phyloP scores from a whole-genome alignment of 2,329 filamentous ascomycete species.

The Fusarium drepaniforme region DNA sequence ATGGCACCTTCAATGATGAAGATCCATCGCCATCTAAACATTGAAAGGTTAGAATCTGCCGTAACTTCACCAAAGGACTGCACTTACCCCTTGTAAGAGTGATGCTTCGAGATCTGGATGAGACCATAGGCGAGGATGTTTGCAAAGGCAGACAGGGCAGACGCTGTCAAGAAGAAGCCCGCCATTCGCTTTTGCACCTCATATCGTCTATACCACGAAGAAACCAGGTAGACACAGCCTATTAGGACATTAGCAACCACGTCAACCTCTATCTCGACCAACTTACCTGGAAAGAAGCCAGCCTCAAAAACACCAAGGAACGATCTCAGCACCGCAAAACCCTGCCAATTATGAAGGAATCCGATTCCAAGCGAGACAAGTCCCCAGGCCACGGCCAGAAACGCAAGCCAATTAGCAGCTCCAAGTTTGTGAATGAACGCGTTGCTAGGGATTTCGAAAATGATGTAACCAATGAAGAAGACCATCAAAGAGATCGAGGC shows the following conservation, averaged over 20 bases:
- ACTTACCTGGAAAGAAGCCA: conserved; percentile 28
- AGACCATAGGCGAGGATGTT: conserved; percentile 31
- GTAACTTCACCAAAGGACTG: not conserved
- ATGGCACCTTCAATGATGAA: conserved; percentile 33
- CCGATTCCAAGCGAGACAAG: conserved; percentile 28
- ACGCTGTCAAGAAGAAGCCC: conserved; percentile 22
- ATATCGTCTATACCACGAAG: conserved; percentile 27
- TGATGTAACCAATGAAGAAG: conserved; percentile 34
- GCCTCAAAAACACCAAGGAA: conserved; percentile 31
- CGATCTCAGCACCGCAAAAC: conserved; percentile 11
- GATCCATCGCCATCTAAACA: conserved; percentile 29
- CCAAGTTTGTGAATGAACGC: conserved; percentile 31
- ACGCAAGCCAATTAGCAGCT: conserved; percentile 32
- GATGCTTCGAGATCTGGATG: conserved; percentile 22
- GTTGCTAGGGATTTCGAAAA: conserved; percentile 31
- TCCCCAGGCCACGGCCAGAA: conserved; percentile 22
- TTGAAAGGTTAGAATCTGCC: not conserved
- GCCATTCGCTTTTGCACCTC: conserved; percentile 31
- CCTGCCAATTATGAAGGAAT: conserved; percentile 22
- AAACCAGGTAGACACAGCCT: conserved; percentile 33
- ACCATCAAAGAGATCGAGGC: conserved; percentile 27
- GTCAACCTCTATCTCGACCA: not conserved
- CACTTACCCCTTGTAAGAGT: conserved; percentile 24
- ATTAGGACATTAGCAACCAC: not conserved
- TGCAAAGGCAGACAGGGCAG: conserved; percentile 22